phyloP scores from a whole-genome alignment of 495 filamentous ascomycete species.

The Penicillium roqueforti region DNA sequence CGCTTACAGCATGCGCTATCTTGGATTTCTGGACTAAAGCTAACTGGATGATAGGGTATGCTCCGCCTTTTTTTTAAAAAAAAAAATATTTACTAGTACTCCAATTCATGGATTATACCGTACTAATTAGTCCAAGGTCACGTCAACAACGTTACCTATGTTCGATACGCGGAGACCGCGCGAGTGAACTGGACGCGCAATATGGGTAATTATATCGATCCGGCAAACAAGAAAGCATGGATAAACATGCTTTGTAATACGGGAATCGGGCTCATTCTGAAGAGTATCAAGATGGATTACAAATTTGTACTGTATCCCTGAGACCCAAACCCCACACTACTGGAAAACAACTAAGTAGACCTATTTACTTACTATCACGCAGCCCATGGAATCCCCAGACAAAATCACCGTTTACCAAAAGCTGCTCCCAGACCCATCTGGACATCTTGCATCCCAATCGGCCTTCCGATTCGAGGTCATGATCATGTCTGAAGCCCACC shows the following conservation, averaged over 20 bases:
- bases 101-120: background rate
- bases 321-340: background rate
- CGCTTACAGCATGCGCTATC: background rate
- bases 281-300: slow-evolving; percentile 78
- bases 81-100: no score
- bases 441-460: slow-evolving; percentile 33
- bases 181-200: slow-evolving; percentile 80
- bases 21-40: background rate
- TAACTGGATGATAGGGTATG: slow-evolving; percentile 27
- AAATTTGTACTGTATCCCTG: slow-evolving; percentile 68
- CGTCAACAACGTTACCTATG: slow-evolving; percentile 85
- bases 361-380: background rate
- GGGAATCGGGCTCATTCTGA: slow-evolving; percentile 71
- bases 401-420: slow-evolving; percentile 86
- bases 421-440: slow-evolving; percentile 52
- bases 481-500: slow-evolving; percentile 75
- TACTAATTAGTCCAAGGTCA: slow-evolving; percentile 52
- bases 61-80: no score
- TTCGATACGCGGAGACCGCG: slow-evolving; percentile 79
- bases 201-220: slow-evolving; percentile 66
- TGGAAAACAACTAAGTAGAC: background rate
- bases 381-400: slow-evolving; percentile 91
- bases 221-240: slow-evolving; percentile 63
- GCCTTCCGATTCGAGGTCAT: slow-evolving; percentile 56
- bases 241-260: slow-evolving; percentile 60